Evolutionary conservation across 306 rosid species (phyloP), one percentile per base, ranked within the genome.

Genomic region (Rosa persica): DNA sequence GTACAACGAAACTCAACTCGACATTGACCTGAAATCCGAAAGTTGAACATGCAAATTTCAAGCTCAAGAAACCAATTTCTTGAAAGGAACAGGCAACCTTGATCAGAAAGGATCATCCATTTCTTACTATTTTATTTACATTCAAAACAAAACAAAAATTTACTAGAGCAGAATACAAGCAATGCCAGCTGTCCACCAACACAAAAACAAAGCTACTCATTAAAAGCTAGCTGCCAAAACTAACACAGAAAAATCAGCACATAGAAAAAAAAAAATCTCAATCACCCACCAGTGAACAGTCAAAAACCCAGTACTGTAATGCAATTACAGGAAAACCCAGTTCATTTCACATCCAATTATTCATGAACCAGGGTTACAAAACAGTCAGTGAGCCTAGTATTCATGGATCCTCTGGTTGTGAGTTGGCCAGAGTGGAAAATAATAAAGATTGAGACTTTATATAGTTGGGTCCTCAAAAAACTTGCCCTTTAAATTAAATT

Each of bases 381-480:
- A 70, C 30, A 76, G 64, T 40, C 38, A 86, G 71, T 83, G 79
- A 76, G 79, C 73, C 30, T 36, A 23, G n/a, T 17, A 44, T 17
- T 61, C 51, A 75, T 48, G 67, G 16, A 42, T 57, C 72, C 23
- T 16, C 38, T n/a, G 12, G 36, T 46, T 22, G 27, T 2, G 11
- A n/a, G 30, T 20, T 57, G 9, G 62, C 3, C 13, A 57, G 8
- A 34, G 47, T 43, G 73, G 13, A 15, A 68, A 69, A 23, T 22
- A 10, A 44, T 6, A 69, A 12, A 72, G 76, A 55, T 11, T 52
- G 16, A 48, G 3, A 36, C 36, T 73, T 73, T 58, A 44, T 20
- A 17, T 67, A 11, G 34, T 42, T 36, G 46, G n/a, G 27, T 19
- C 12, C 39, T 20, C 5, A 34, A 72, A 72, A 72, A 8, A 30